These are phyloP conservation scores for Trematosphaeria pertusa DNA, from an alignment of 2,329 filamentous ascomycete species.

Conservation along the genomic window DNA sequence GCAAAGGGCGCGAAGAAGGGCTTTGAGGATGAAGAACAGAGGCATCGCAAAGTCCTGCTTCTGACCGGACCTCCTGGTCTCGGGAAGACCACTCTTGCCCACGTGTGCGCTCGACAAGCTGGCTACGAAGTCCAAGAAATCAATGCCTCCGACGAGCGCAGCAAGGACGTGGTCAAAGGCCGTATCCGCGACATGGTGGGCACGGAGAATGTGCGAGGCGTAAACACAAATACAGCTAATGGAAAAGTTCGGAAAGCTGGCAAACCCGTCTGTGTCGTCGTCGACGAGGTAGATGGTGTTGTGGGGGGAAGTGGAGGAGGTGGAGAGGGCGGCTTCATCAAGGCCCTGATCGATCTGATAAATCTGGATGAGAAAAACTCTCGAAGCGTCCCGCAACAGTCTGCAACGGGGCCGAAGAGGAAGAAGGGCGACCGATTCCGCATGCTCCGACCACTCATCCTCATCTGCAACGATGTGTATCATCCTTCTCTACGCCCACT, in stretches of 20 bases:
- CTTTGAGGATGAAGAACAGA: conserved; percentile 71
- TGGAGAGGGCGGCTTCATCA: conserved; percentile 92
- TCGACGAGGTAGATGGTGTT: conserved; percentile 96
- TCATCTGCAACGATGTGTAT: conserved; percentile 98
- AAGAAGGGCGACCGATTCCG: conserved; percentile 87
- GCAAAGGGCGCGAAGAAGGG: conserved; percentile 52
- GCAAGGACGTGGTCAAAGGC: conserved; percentile 85
- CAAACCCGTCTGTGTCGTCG: conserved; percentile 88
- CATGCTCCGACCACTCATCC: conserved; percentile 83
- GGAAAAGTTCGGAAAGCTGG: conserved; percentile 74
- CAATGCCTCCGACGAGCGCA: conserved; percentile 96
- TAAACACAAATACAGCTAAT: conserved; percentile 60
- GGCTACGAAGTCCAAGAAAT: conserved; percentile 97
- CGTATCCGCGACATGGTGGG: conserved; percentile 90
- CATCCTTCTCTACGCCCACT: conserved; percentile 86
- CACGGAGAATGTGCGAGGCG: conserved; percentile 88
- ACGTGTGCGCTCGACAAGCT: conserved; percentile 93
- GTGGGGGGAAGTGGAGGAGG: conserved; percentile 77
- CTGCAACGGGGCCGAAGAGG: conserved; percentile 49
- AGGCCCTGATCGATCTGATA: conserved; percentile 90
- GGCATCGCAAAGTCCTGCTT: conserved; percentile 86
- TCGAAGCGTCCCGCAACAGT: conserved; percentile 44
- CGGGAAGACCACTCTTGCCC: conserved; percentile 94
- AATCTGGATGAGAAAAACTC: conserved; percentile 84
- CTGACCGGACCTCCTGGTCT: conserved; percentile 90